phyloP scores from a whole-genome alignment of 2,329 filamentous ascomycete species.

The Claviceps paspali region DNA sequence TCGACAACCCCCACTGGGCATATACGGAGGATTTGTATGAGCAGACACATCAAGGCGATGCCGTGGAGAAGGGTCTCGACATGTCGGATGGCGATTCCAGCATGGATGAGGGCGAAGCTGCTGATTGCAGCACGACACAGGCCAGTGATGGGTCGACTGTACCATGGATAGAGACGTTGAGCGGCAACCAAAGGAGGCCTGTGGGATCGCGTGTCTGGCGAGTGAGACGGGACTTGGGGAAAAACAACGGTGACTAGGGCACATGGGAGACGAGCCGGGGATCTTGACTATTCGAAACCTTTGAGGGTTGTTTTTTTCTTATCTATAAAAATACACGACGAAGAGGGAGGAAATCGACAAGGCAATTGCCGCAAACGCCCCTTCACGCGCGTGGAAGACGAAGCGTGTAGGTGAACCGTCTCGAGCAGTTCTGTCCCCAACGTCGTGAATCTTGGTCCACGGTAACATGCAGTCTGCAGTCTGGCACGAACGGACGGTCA shows the following conservation, averaged over 20 bases:
- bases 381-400: too few relatives aligned
- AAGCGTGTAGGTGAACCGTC: too few relatives aligned
- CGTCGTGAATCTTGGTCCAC: too few relatives aligned
- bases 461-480: too few relatives aligned
- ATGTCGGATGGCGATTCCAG: constrained; percentile 20
- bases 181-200: constrained; percentile 38
- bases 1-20: constrained; percentile 55
- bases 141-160: constrained; percentile 16
- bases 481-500: too few relatives aligned
- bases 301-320: too few relatives aligned
- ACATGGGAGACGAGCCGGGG: too few relatives aligned
- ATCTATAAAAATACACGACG: too few relatives aligned
- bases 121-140: constrained; percentile 10
- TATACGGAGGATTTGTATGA: constrained; percentile 48
- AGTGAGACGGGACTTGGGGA: constrained; percentile 46
- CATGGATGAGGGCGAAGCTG: constrained; percentile 12
- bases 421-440: too few relatives aligned
- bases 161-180: constrained; percentile 45
- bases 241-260: constrained; percentile 14
- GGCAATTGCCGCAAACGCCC: too few relatives aligned
- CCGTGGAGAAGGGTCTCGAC: constrained; percentile 14
- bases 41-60: constrained; percentile 17
- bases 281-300: too few relatives aligned
- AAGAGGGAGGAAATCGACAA: too few relatives aligned
- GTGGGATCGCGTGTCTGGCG: constrained; percentile 47